Conservation (phyloP, 2,329 filamentous ascomycete genomes). For the Epichloe baconii region DNA sequence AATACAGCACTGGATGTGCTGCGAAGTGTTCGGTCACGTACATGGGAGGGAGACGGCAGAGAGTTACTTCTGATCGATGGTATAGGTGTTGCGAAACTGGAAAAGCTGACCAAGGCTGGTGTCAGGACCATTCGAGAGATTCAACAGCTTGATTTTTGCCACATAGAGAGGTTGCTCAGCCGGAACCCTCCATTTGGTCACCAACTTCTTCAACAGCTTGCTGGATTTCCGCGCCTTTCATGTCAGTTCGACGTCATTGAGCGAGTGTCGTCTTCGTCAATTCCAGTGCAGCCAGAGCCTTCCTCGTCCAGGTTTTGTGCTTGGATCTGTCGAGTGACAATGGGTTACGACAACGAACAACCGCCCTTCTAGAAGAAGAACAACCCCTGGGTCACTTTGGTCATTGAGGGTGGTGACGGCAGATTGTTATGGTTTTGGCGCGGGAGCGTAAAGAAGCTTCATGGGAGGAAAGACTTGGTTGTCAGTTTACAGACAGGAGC, state of each 20-base stretch:
- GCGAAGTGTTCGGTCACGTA: constrained; percentile 58
- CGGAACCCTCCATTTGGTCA: constrained; percentile 75
- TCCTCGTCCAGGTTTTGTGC: constrained; percentile 3
- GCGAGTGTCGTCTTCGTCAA: constrained; percentile 1
- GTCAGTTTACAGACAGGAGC: constrained; percentile 37
- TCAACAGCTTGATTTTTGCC: constrained; percentile 48
- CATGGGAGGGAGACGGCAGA: constrained; percentile 70
- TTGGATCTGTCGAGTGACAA: constrained; percentile 44
- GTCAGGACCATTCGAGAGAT: constrained; percentile 62
- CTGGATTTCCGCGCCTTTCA: constrained; percentile 52
- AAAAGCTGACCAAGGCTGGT: constrained; percentile 58
- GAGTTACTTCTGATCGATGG: constrained; percentile 75
- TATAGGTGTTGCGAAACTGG: constrained; percentile 62
- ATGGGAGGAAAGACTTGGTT: constrained; percentile 45
- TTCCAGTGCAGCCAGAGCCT: neutral
- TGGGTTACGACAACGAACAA: constrained; percentile 58
- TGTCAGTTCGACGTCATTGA: constrained; percentile 25
- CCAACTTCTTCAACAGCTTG: constrained; percentile 50
- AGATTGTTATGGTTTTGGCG: constrained; percentile 54
- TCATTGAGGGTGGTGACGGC: constrained; percentile 46
- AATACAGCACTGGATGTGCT: constrained; percentile 63
- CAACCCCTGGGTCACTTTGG: constrained; percentile 56
- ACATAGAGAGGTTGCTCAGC: constrained; percentile 64
- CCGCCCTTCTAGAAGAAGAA: constrained; percentile 50
- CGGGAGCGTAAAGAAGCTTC: constrained; percentile 50